Evolutionary conservation across 2,329 filamentous ascomycete genomes (phyloP).

Genomic region (Aspergillus flavus): DNA sequence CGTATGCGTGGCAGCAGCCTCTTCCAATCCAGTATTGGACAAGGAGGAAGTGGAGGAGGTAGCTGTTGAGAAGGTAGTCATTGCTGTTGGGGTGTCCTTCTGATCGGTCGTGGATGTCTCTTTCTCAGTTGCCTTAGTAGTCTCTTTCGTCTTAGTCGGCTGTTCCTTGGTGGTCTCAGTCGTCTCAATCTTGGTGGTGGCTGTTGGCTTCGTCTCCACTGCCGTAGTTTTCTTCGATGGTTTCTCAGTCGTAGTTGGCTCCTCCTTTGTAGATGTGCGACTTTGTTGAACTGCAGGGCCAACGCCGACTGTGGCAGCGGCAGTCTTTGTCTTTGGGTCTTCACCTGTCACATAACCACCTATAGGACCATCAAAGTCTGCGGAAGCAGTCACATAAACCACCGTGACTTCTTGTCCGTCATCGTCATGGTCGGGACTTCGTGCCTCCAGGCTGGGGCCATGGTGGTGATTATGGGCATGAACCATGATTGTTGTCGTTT

Average conservation of each 20-base stretch:
- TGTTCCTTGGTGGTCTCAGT: constrained; percentile 4
- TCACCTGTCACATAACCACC: constrained; percentile 50
- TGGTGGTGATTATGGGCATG: constrained; percentile 36
- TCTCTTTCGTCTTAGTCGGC: constrained; percentile 11
- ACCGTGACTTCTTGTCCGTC: constrained; percentile 30
- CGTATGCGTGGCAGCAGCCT: constrained; percentile 16
- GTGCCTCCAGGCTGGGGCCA: constrained; percentile 24
- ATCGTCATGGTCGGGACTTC: constrained; percentile 18
- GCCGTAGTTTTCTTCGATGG: constrained; percentile 12
- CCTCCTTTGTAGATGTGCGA: constrained; percentile 13
- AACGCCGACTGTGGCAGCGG: constrained; percentile 26
- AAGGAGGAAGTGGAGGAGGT: constrained; percentile 22
- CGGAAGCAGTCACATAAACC: constrained; percentile 55
- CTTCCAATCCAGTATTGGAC: constrained; percentile 22
- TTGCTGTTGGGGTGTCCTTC: constrained; percentile 13
- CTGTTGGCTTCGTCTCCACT: constrained; percentile 18
- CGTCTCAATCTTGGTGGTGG: constrained; percentile 14
- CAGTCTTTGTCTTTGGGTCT: constrained; percentile 12
- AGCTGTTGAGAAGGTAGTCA: constrained; percentile 26
- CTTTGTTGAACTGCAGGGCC: constrained; percentile 31
- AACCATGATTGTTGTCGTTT: constrained; percentile 26
- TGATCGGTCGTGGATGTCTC: constrained; percentile 19
- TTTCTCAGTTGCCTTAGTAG: constrained; percentile 18
- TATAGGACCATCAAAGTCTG: constrained; percentile 56
- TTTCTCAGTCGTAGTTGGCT: constrained; percentile 11